Conservation (phyloP, 2,329 filamentous ascomycete species). For the Phialophora macrospora region DNA sequence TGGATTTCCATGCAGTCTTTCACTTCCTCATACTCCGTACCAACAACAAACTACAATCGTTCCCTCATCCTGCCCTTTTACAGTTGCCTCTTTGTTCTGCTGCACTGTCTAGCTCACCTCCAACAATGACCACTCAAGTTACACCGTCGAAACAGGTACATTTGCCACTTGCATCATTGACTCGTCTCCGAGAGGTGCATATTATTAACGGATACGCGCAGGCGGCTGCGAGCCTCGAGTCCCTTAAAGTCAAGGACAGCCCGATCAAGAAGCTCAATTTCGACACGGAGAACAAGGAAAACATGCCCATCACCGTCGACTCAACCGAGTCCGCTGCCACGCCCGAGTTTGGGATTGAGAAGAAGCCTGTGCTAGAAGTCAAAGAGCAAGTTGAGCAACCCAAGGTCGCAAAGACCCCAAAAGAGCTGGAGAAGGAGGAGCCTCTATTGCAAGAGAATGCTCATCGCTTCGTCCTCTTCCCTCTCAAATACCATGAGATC, state of each 20-base stretch:
- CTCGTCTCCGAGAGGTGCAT: slow-evolving; percentile 40
- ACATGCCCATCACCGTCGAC: slow-evolving; percentile 63
- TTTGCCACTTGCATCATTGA: slow-evolving; percentile 48
- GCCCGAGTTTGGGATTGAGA: slow-evolving; percentile 60
- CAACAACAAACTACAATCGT: slow-evolving; percentile 8
- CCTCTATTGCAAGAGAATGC: slow-evolving; percentile 94
- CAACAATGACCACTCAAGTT: slow-evolving; percentile 75
- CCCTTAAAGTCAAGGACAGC: slow-evolving; percentile 85
- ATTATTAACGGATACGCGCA: slow-evolving; percentile 55
- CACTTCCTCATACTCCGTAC: slow-evolving; percentile 23
- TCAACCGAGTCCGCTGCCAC: slow-evolving; percentile 57
- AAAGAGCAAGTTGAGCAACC: slow-evolving; percentile 54
- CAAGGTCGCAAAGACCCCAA: slow-evolving; percentile 58
- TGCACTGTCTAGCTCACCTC: slow-evolving; percentile 29
- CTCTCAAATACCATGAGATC: slow-evolving; percentile 69
- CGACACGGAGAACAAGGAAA: slow-evolving; percentile 74
- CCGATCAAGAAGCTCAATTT: slow-evolving; percentile 90
- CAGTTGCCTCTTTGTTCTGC: slow-evolving; percentile 26
- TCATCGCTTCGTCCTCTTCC: slow-evolving; percentile 95
- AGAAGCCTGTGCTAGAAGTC: slow-evolving; percentile 57
- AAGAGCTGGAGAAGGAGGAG: slow-evolving; percentile 77
- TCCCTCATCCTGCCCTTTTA: slow-evolving; percentile 19
- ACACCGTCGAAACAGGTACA: slow-evolving; percentile 75
- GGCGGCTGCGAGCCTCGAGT: slow-evolving; percentile 85
- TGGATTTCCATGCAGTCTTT: slow-evolving; percentile 28